Base-by-base conservation (phyloP, 108 stramenopile genomes). In the Cylindrotheca closterium region DNA sequence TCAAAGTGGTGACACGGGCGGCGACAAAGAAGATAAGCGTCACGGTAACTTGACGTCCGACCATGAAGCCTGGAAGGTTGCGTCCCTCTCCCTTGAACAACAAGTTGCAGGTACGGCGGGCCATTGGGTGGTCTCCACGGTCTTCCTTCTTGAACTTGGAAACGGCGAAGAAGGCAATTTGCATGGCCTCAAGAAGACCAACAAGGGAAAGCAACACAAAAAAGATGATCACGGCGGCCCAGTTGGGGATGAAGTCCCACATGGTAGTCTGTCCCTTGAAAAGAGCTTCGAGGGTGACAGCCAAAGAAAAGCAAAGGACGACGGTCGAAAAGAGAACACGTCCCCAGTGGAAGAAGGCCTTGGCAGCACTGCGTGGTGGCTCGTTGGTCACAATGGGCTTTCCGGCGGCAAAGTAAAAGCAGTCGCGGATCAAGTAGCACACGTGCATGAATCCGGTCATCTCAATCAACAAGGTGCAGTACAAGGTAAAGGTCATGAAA, bases 101-200 rank as follows among this genome's bases (percentile, higher is more conserved):
- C 42, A 80, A 45, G 19, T 83, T 60, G 30, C 83, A 84, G 47
- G 76, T 85, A 52, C 59, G 64, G 42, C 71, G 68, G 31, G 85
- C 85, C 58, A 84, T 63, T 53, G 70, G 61, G 48, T 70, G 60
- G 5, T 67, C 67, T n/a, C 76, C 74, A 26, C 80, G 83, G 42
- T 86, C 81, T 8, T 52, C 55, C 70, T 82, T 77, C 24, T 68
- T 59, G 24, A 85, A 55, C 73, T 86, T 90, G 64, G 83, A 55
- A 31, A 84, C 83, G 42, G 89, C 80, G 45, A 86, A 90, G 60
- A 86, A 78, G 49, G 89, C 85, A 67, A 90, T 90, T 63, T 90
- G 89, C 81, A 89, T 82, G 47, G 74, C 85, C 67, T 89, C 88
- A 25, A 89, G 34, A 60, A 86, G 71, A 57, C 83, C 85, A 22